Base-by-base conservation (phyloP, 2,329 filamentous ascomycete species). In the Microascus cirrosus region DNA sequence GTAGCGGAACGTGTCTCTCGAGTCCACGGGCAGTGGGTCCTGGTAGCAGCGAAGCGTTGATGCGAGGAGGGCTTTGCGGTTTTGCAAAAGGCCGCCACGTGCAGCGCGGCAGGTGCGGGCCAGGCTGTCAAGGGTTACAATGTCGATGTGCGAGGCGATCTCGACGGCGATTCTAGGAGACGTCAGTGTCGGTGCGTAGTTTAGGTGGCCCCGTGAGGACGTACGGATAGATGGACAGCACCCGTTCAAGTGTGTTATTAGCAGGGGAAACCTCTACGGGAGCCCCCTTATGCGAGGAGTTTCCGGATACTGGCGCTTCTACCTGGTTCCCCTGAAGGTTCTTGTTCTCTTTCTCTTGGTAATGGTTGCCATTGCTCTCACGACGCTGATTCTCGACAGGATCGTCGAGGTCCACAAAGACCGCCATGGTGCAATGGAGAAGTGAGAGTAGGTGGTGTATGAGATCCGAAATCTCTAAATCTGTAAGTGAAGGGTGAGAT, bases 71-170 rank as follows among this genome's bases (percentile, higher is more conserved):
- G 87, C 83, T 55, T 76, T 78, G 66, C 90, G 86, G 71, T 89
- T 92, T 65, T 91, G 89, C 51, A 95, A 75, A 25, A 97, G 80
- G 63, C 86, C 89, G 59, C 80, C 79, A 63, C 89, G 89, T 62
- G 95, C 83, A 66, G 89, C 85, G 56, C 87, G 88, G 69, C 90
- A 95, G 58, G 90, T 91, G 58, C 82, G 83, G 56, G 92, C 89
- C 22, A 97, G 82, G 62, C 86, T 85, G 70, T 95, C 86, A 65
- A 96, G 82, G 15, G 89, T 87, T 70, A 93, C 96, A 55, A 96
- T 81, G 69, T 97, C 93, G 68, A 96, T 83, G 64, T 82, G 81
- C 35, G 83, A 81, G 54, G 89, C 87, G 63, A 96, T 81, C 65
- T 86, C 82, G 62, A 84, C 82, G 64, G 89, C 84, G 67, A 96